Base-by-base conservation (phyloP, 2,329 filamentous ascomycete species). In the Fonsecaea multimorphosa region DNA sequence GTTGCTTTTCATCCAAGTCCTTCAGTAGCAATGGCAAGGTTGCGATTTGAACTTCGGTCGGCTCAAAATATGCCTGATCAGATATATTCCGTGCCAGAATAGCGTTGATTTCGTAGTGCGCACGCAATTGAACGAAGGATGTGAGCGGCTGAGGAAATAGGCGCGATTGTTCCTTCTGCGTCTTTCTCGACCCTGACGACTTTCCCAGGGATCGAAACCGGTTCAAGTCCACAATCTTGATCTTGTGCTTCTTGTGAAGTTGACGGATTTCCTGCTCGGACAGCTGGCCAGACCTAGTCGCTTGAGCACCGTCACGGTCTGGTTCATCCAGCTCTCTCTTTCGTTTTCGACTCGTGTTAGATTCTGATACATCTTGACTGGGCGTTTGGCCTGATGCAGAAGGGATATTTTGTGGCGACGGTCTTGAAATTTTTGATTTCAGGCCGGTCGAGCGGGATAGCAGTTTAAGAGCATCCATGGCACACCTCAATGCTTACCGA, bases 41-140 rank as follows among this genome's bases (percentile, higher is more conserved):
- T 2, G 87, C 93, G 78, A 98, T 86, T 76, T 99, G 95, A 12
- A 99, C 93, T 78, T 98, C 94, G 0, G 95, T 99, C 12, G 95
- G 95, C 63, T 93, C 82, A 38, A 85, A 87, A 76, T 96, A 99
- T 11, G 91, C 92, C 78, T 98, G 92, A n/a, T 86, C 84, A 14
- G 86, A 82, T 32, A 99, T 82, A 74, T 99, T 99, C 66, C 90
- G 87, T 1, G 88, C 87, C 52, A 99, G 79, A 49, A 88, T 85
- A 46, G 85, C 82, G 3, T 92, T 90, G 49, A 97, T 87, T n/a
- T 84, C 85, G 78, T 94, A 96, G 52, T 82, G 83, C 34, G 83
- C 81, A 40, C 87, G 85, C 65, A 99, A 81, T 73, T 95, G 87
- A 49, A 82, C 80, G 75, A 99, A 98, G 0, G 88, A 87, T 52